These are phyloP conservation scores for Dioscorea alata DNA, from an alignment of 106 monocot species.

Conservation along the genomic window DNA sequence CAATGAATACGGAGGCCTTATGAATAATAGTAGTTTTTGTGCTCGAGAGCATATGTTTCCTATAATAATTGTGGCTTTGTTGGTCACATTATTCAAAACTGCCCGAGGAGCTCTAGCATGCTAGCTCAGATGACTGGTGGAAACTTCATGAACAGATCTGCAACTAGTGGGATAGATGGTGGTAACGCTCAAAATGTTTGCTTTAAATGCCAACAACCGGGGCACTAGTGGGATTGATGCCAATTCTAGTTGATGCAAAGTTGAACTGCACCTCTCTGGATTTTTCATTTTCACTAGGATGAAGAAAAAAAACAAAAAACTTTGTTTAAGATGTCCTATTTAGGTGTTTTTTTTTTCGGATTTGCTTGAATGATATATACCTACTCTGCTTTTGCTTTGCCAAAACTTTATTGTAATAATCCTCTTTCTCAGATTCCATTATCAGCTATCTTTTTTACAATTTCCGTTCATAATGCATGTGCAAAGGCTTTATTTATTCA, in stretches of 20 bases:
- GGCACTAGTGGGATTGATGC: conserved; percentile 33
- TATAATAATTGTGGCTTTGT: conserved; percentile 32
- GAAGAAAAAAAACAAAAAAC: no score
- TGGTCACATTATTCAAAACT: conserved; percentile 48
- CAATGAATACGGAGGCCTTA: conserved; percentile 15
- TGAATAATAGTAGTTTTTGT: conserved; percentile 5
- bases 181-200: conserved; percentile 34
- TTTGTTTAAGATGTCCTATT: no score
- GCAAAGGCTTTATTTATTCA: no score
- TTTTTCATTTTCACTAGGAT: background rate
- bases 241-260: background rate
- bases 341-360: no score
- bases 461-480: no score
- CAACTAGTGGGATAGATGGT: conserved; percentile 17
- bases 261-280: background rate
- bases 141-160: conserved; percentile 23
- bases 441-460: no score
- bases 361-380: conserved; percentile 7
- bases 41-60: conserved; percentile 11
- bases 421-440: no score
- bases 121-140: conserved; percentile 29
- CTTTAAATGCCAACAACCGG: conserved; percentile 76
- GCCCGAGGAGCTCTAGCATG: conserved; percentile 24
- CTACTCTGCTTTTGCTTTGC: background rate
- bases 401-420: background rate